phyloP scores from a whole-genome alignment of 345 rosid species.

The Citrus glauca region DNA sequence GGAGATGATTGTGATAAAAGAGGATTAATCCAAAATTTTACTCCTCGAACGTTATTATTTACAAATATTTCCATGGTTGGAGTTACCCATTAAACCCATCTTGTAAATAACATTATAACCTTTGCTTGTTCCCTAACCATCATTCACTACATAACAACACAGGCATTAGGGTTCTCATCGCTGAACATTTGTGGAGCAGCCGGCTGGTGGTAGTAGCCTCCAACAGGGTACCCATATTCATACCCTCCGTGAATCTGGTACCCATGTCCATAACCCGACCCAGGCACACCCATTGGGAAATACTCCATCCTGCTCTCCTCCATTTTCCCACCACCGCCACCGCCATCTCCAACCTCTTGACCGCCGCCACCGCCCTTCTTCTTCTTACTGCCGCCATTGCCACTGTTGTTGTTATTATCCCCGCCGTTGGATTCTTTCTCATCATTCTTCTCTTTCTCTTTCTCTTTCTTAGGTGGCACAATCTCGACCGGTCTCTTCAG shows the following conservation, averaged over 20 bases:
- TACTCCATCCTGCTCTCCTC: constrained; percentile 41
- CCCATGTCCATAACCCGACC: constrained; percentile 22
- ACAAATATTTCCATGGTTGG: background rate
- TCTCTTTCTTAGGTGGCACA: constrained; percentile 65
- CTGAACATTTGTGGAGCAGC: constrained; percentile 45
- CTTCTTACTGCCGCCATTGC: constrained; percentile 22
- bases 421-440: constrained; percentile 22
- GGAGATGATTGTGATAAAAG: background rate
- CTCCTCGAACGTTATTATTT: constrained; percentile 2
- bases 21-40: constrained; percentile 7
- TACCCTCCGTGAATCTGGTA: constrained; percentile 13
- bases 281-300: constrained; percentile 28
- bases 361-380: constrained; percentile 18
- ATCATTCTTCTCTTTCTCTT: constrained; percentile 29
- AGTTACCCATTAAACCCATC: background rate
- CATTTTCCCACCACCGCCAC: constrained; percentile 22
- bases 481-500: constrained; percentile 55
- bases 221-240: background rate
- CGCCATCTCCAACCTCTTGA: constrained; percentile 21
- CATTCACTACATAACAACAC: constrained; percentile 33
- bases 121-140: background rate
- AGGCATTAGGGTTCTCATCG: constrained; percentile 67
- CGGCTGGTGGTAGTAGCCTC: constrained; percentile 8
- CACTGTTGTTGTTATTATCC: constrained; percentile 1
- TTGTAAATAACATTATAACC: background rate